Evolutionary conservation across 768 basidiomycete species (phyloP).

Genomic region (Tylopilus sp.): DNA sequence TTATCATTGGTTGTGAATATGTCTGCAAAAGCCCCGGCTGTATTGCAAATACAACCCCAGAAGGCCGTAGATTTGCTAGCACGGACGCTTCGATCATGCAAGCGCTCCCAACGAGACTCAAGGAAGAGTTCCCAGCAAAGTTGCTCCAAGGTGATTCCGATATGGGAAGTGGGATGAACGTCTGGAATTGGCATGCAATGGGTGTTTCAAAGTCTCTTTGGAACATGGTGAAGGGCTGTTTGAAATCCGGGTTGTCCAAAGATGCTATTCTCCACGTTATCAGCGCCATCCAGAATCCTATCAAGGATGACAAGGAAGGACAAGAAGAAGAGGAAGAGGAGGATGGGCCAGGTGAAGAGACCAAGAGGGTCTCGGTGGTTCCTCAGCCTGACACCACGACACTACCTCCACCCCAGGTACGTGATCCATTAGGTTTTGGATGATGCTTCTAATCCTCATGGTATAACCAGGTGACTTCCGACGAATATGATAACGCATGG

Average conservation of each 20-base stretch:
- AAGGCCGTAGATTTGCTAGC: conserved; percentile 66
- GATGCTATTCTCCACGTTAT: conserved; percentile 61
- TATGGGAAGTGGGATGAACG: conserved; percentile 51
- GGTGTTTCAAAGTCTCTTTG: conserved; percentile 70
- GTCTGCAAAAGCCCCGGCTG: conserved; percentile 56
- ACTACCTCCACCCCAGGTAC: conserved; percentile 27
- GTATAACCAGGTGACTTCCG: conserved; percentile 38
- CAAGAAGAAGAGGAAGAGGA: conserved; percentile 34
- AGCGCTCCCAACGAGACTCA: conserved; percentile 62
- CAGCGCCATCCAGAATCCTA: conserved; percentile 48
- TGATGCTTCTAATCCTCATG: conserved; percentile 7
- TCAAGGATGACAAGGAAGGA: conserved; percentile 35
- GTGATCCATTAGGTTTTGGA: background rate
- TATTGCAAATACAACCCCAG: conserved; percentile 38
- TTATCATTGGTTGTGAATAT: conserved; percentile 83
- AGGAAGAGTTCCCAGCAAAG: conserved; percentile 71
- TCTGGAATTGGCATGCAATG: conserved; percentile 77
- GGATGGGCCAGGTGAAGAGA: conserved; percentile 32
- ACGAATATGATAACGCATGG: conserved; percentile 62
- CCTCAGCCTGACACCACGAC: conserved; percentile 23
- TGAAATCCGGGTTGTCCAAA: conserved; percentile 58
- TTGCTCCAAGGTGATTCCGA: conserved; percentile 57
- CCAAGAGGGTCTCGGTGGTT: conserved; percentile 17
- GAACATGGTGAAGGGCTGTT: conserved; percentile 64
- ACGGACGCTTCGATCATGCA: conserved; percentile 71